A percentile compares a stretch with the other conserved stretches of the same genome.
Conservation (phyloP, 2,329 filamentous ascomycete species). For the Claviceps quebecensis region DNA sequence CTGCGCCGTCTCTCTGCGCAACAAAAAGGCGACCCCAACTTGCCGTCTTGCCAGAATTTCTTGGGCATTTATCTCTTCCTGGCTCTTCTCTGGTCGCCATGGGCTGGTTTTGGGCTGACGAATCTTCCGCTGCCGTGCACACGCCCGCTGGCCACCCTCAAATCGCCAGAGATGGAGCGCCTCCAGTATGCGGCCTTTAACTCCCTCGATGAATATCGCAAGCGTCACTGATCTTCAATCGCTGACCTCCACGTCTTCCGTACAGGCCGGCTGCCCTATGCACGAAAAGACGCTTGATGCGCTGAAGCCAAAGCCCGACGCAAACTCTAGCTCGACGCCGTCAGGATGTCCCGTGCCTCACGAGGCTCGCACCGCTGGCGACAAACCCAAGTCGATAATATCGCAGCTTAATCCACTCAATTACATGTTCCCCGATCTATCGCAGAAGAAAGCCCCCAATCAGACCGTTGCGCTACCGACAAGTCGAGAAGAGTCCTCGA, state of each 20-base stretch:
- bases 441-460: conserved; percentile 60
- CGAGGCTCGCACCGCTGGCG: conserved; percentile 14
- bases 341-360: conserved; percentile 35
- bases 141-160: conserved; percentile 20
- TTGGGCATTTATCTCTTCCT: background rate
- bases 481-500: conserved; percentile 71
- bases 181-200: conserved; percentile 17
- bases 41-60: background rate
- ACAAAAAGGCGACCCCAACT: background rate
- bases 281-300: conserved; percentile 38
- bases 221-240: background rate
- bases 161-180: conserved; percentile 14
- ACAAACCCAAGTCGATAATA: conserved; percentile 31
- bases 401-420: conserved; percentile 60
- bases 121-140: conserved; percentile 21
- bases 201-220: no score
- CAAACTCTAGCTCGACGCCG: conserved; percentile 15
- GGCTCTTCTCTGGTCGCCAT: conserved; percentile 19
- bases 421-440: conserved; percentile 85
- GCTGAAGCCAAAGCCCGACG: conserved; percentile 19
- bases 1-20: background rate
- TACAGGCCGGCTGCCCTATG: conserved; percentile 42
- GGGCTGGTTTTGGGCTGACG: conserved; percentile 53
- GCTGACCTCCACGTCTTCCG: background rate
- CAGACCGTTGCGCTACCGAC: conserved; percentile 66